A percentile compares a stretch with the other conserved stretches of the same genome.
Conservation (phyloP, 1,139 yeast species). For the Debaryomycetaceae sp. region DNA sequence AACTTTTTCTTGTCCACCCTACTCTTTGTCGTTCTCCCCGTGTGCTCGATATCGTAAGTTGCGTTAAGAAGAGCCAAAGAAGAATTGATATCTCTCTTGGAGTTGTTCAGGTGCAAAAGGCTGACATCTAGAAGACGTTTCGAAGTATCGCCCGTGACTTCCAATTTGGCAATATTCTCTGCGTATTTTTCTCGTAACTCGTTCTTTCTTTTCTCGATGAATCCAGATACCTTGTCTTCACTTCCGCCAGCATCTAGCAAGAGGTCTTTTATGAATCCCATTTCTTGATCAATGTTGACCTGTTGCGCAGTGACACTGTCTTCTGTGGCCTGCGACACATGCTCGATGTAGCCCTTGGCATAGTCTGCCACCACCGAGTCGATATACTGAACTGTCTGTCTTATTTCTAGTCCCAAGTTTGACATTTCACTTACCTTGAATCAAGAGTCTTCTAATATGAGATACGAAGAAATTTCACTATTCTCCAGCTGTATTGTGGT, state of each 20-base stretch:
- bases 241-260: constrained; percentile 79
- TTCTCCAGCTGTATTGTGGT: background rate
- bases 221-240: constrained; percentile 47
- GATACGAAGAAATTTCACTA: background rate
- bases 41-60: constrained; percentile 79
- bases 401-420: constrained; percentile 62
- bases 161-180: constrained; percentile 69
- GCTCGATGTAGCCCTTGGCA: constrained; percentile 85
- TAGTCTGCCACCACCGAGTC: constrained; percentile 91
- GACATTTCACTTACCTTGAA: constrained; percentile 31
- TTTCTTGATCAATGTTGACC: constrained; percentile 62
- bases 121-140: constrained; percentile 74
- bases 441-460: background rate
- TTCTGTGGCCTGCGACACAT: constrained; percentile 68
- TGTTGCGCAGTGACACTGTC: constrained; percentile 81
- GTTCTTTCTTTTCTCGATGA: constrained; percentile 44
- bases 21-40: constrained; percentile 88
- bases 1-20: constrained; percentile 94
- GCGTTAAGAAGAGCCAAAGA: constrained; percentile 73
- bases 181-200: constrained; percentile 55
- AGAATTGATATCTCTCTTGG: constrained; percentile 69
- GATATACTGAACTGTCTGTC: constrained; percentile 82
- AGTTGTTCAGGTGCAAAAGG: constrained; percentile 52
- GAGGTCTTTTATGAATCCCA: constrained; percentile 59
- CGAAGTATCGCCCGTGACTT: constrained; percentile 72